Percentiles rank a stretch among this genome's conserved stretches.
Conservation (phyloP, 441 rosid species). For the Populus trichocarpa region DNA sequence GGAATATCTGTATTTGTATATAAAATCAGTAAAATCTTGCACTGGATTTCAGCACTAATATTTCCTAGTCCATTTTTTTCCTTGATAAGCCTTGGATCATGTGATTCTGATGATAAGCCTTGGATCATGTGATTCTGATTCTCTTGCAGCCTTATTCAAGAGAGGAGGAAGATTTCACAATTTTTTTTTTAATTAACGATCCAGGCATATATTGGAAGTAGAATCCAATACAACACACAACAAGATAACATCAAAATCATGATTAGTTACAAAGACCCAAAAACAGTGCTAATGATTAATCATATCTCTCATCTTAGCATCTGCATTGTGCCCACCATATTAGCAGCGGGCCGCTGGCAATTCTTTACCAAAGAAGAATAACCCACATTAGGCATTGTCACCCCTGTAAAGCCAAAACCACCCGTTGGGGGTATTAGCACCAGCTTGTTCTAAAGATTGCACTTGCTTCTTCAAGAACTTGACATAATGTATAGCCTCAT, state of each 20-base stretch:
- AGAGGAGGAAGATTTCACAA: background rate
- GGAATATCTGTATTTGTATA: background rate
- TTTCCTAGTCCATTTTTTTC: background rate
- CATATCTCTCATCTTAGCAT: slow-evolving; percentile 44
- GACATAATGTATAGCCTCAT: slow-evolving; percentile 89
- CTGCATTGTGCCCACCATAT: slow-evolving; percentile 45
- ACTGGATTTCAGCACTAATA: background rate
- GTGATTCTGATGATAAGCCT: background rate
- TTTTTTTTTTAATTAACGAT: background rate
- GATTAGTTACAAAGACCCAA: slow-evolving; percentile 18
- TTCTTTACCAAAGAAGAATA: slow-evolving; percentile 44
- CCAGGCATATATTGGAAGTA: background rate
- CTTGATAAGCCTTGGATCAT: background rate
- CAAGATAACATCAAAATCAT: slow-evolving; percentile 3
- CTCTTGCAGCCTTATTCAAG: background rate
- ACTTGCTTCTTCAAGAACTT: slow-evolving; percentile 89
- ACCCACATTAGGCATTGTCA: slow-evolving; percentile 28
- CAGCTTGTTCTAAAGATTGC: slow-evolving; percentile 65
- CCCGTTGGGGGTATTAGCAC: slow-evolving; percentile 37
- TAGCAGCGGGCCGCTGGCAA: slow-evolving; percentile 36
- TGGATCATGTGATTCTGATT: background rate
- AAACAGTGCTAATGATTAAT: background rate
- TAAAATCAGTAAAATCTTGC: background rate
- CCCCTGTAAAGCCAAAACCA: slow-evolving; percentile 35
- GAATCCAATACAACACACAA: background rate